phyloP scores from a whole-genome alignment of 1,139 yeast genomes.

The Wickerhamomyces sp. region DNA sequence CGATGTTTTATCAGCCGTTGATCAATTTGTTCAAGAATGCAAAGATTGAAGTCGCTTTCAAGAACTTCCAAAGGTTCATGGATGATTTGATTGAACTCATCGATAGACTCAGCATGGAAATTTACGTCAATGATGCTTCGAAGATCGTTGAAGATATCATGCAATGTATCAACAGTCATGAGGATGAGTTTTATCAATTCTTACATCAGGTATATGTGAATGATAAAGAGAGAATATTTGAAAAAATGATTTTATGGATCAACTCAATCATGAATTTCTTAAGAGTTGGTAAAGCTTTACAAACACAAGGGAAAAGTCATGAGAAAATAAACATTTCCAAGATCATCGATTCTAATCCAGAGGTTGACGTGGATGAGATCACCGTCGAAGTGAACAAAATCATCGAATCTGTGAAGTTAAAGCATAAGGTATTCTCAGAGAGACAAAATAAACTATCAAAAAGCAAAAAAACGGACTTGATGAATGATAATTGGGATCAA shows the following conservation, averaged over 20 bases:
- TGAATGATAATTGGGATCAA: slow-evolving; percentile 44
- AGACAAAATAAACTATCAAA: slow-evolving; percentile 24
- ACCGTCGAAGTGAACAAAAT: slow-evolving; percentile 38
- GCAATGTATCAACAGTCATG: slow-evolving; percentile 62
- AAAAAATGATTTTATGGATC: slow-evolving; percentile 69
- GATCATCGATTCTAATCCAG: slow-evolving; percentile 22
- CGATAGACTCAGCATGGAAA: slow-evolving; percentile 39
- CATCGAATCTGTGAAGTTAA: slow-evolving; percentile 37
- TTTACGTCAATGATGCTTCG: slow-evolving; percentile 35
- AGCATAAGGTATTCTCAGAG: slow-evolving; percentile 33
- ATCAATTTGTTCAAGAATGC: slow-evolving; percentile 73
- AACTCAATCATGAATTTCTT: slow-evolving; percentile 55
- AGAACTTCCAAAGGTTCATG: slow-evolving; percentile 67
- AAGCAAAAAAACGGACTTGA: slow-evolving; percentile 21
- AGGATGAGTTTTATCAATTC: slow-evolving; percentile 64
- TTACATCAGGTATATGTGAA: slow-evolving; percentile 70
- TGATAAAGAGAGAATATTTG: slow-evolving; percentile 69
- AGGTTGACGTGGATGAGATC: slow-evolving; percentile 32
- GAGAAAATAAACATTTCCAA: slow-evolving; percentile 34
- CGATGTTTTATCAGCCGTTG: slow-evolving; percentile 80
- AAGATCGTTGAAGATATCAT: slow-evolving; percentile 63
- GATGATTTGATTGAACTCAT: slow-evolving; percentile 59
- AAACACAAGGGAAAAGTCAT: slow-evolving; percentile 21
- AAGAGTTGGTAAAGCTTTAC: slow-evolving; percentile 45
- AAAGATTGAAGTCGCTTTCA: slow-evolving; percentile 69